A percentile compares a stretch with the other conserved stretches of the same genome.
Conservation (phyloP, 1,284 basidiomycete species). For the Puccinia novopanici region DNA sequence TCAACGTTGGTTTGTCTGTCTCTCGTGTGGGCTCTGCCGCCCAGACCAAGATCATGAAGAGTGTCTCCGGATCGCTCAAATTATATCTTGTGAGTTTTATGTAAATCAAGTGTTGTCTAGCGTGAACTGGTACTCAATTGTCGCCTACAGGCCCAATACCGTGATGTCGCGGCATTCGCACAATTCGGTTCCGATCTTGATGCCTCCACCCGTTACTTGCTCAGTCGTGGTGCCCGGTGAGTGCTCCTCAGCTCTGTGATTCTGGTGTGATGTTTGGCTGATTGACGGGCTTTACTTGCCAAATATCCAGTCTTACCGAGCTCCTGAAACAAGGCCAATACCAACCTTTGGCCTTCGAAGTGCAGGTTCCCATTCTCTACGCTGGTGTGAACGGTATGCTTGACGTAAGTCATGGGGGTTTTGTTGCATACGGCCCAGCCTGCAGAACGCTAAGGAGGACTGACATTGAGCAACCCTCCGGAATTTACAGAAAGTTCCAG, state of each 20-base stretch:
- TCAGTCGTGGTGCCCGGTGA: constrained; percentile 73
- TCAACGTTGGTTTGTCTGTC: constrained; percentile 99
- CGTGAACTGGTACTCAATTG: neutral
- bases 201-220: constrained; percentile 94
- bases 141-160: constrained; percentile 73
- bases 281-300: neutral
- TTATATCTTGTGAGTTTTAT: constrained; percentile 75
- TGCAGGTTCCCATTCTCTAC: constrained; percentile 98
- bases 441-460: neutral
- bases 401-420: constrained; percentile 28
- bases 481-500: constrained; percentile 83
- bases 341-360: constrained; percentile 81
- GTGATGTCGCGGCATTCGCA: constrained; percentile 98
- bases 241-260: neutral
- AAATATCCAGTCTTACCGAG: constrained; percentile 85
- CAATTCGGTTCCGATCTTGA: constrained; percentile 99
- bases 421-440: constrained; percentile 51
- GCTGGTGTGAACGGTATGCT: constrained; percentile 95
- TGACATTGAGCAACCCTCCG: constrained; percentile 51
- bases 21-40: constrained; percentile 99
- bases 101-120: neutral
- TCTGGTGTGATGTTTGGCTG: constrained; percentile 43
- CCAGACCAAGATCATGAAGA: constrained; percentile 99
- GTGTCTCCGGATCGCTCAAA: constrained; percentile 99
- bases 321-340: constrained; percentile 99